Base-by-base conservation (phyloP, 1,284 basidiomycete genomes). In the Leccinum angustisporum region DNA sequence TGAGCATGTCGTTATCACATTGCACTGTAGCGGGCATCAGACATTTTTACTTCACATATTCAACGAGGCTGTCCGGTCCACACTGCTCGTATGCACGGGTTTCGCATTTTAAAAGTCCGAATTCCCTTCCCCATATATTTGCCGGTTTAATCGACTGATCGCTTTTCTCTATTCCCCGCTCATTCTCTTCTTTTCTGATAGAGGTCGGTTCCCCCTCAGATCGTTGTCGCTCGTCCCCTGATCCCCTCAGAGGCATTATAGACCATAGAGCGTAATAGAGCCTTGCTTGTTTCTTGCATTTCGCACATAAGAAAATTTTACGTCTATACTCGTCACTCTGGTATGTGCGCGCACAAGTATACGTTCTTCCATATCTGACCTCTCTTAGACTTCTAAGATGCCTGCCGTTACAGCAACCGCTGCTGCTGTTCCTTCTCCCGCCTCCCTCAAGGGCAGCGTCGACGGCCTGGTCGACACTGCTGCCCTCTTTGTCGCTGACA, bases 401-500 rank as follows among this genome's bases (percentile, higher is more conserved):
- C 88, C 90, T 67, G 86, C 88, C 78, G 81, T 82, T 72, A 87
- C 86, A 65, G 83, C 88, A 69, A 74, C 79, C 72, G 68, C 79
- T 67, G 40, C 72, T 63, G 72, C 77, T 71, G 77, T 77, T 66
- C 80, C 86, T 68, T 79, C 83, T 62, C 83, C 86, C 63, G 83
- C 83, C 65, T 81, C 83, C 56, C 83, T 90, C 78, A 91, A 91
- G 79, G 84, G 86, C 63, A 79, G 80, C 67, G 80, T 81, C 60
- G 81, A 83, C 62, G 82, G 81, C 68, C 82, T 86, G 70, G 75
- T 89, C 66, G 86, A 91, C 74, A 76, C 88, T 65, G 71, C 86
- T 54, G 75, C 85, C 63, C 86, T 93, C 67, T 90, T 92, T 70
- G 83, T 81, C 67, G 78, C 87, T 67, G 91, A 92, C 79, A 91